These are phyloP conservation scores for Eucalyptus leucophloia DNA, from an alignment of 345 rosid species.

Conservation along the genomic window DNA sequence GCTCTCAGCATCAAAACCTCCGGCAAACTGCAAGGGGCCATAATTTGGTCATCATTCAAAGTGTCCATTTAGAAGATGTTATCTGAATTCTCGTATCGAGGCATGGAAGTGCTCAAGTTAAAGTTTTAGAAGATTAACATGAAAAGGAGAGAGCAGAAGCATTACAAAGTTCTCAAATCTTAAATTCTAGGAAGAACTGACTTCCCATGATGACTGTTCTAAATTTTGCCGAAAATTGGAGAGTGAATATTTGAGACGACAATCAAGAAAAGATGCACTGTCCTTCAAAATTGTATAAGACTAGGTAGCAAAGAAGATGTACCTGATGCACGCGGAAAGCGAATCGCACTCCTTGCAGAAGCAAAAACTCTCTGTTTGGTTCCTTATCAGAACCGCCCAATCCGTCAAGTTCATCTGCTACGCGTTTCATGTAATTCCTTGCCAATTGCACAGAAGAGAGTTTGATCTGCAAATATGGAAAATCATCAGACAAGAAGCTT, in stretches of 20 bases:
- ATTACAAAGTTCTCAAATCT: neutral
- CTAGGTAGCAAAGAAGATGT: neutral
- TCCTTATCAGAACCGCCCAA: conserved; percentile 72
- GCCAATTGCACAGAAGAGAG: conserved; percentile 93
- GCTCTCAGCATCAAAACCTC: conserved; percentile 97
- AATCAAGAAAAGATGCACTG: neutral
- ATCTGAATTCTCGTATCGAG: neutral
- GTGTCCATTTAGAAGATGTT: neutral
- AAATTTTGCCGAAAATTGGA: neutral
- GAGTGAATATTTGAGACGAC: neutral
- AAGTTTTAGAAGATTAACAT: neutral
- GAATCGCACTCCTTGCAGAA: conserved; percentile 89
- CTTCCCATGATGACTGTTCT: neutral
- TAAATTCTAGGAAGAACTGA: neutral
- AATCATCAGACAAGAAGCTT: neutral
- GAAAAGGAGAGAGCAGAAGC: neutral
- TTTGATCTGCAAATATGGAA: conserved; percentile 54
- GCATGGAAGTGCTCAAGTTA: neutral
- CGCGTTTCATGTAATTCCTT: conserved; percentile 94
- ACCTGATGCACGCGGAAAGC: conserved; percentile 99
- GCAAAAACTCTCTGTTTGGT: conserved; percentile 86
- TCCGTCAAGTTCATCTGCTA: conserved; percentile 75
- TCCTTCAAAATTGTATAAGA: neutral
- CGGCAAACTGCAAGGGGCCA: conserved; percentile 62
- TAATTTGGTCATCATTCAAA: neutral